Evolutionary conservation across 345 rosid genomes (phyloP), one percentile per base, ranked within the genome.

Genomic region (Pistacia integerrima): DNA sequence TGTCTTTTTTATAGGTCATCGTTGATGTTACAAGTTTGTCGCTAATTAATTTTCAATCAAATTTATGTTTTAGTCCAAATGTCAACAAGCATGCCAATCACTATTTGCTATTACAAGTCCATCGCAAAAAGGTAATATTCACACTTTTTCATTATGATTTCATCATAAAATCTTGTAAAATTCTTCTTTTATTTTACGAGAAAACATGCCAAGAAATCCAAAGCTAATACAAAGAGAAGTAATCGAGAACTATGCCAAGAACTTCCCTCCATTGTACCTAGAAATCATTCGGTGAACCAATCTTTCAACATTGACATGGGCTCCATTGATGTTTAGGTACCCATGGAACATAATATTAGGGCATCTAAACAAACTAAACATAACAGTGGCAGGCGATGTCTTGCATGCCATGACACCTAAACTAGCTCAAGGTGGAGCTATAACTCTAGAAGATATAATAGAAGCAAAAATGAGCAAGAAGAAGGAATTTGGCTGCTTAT

Each of bases 361-460:
- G 25, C 86, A 67, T 4, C 76, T 84, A 9, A 83, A 81, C 69
- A 77, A 74, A 44, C 76, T 77, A 5, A 87, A 83, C 44, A 49
- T 87, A 1, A 85, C 86, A 0, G 81, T 87, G 22, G 88, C 82
- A 0, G 89, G 93, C 0, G 89, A 89, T 16, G 89, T 90, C 8
- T 84, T 86, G 82, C 93, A 89, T n/a, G 85, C 88, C 8, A 87
- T 81, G 84, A 87, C 87, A 0, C 90, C 87, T 49, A 83, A 87
- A 22, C 74, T 87, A 4, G 86, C 72, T 11, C 89, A 87, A 73
- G 90, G 93, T 0, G 90, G 84, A 0, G 72, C 87, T 22, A 17
- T 75, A 0, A 84, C 88, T 0, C 64, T 83, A 14, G 90, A 87
- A 74, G 91, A 87, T 11, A n/a, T n/a, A n/a, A n/a, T n/a, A n/a